Percentiles rank a stretch among this genome's conserved stretches.
Conservation (phyloP, 140 eudicot genomes). For the Ambrosia hybrid region DNA sequence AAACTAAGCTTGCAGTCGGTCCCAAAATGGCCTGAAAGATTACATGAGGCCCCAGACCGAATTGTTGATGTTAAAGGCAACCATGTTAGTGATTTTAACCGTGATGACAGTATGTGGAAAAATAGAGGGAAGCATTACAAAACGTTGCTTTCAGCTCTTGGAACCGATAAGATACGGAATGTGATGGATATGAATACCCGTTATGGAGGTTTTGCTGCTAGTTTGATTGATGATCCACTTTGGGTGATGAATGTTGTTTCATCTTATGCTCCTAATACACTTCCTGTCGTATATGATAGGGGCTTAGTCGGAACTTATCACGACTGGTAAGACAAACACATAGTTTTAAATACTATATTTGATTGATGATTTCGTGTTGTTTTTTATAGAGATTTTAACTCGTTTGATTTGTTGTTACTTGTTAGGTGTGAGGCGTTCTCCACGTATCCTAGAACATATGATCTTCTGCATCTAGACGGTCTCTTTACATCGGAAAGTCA, state of each 20-base stretch:
- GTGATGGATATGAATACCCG: conserved; percentile 92
- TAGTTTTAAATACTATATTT: conserved; percentile 7
- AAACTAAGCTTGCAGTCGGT: conserved; percentile 47
- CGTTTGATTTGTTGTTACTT: conserved; percentile 33
- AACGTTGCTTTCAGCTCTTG: conserved; percentile 67
- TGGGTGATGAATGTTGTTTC: conserved; percentile 99
- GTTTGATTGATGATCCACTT: conserved; percentile 64
- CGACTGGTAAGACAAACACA: conserved; percentile 62
- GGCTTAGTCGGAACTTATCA: conserved; percentile 89
- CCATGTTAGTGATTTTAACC: conserved; percentile 64
- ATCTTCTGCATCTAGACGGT: conserved; percentile 83
- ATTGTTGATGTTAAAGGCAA: conserved; percentile 64
- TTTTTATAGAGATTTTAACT: conserved; percentile 6
- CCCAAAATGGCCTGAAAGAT: conserved; percentile 77
- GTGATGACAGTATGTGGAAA: conserved; percentile 69
- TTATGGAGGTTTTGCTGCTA: conserved; percentile 89
- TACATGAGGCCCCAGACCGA: conserved; percentile 69
- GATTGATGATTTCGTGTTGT: background rate
- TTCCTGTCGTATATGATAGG: conserved; percentile 78
- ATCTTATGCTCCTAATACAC: conserved; percentile 77
- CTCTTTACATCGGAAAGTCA: conserved; percentile 92
- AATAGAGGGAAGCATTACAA: conserved; percentile 63
- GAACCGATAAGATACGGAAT: conserved; percentile 75
- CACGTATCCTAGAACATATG: conserved; percentile 93
- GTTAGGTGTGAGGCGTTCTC: conserved; percentile 98